phyloP scores from a whole-genome alignment of 768 basidiomycete genomes.

The Crepidotus variabilis region DNA sequence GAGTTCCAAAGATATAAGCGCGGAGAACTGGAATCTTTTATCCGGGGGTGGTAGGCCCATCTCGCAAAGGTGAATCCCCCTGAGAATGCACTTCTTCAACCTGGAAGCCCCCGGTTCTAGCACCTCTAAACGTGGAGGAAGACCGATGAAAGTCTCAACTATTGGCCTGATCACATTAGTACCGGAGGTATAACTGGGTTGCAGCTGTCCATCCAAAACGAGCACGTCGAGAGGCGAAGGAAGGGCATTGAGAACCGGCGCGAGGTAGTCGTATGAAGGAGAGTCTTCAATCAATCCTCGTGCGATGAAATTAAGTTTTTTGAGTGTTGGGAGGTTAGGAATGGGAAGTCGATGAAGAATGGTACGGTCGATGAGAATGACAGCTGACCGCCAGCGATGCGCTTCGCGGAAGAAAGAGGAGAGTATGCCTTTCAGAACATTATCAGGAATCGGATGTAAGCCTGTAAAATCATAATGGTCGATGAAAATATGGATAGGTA shows the following conservation, averaged over 20 bases:
- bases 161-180: background rate
- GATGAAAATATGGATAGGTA: background rate
- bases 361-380: too few species aligned
- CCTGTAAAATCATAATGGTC: background rate
- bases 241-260: background rate
- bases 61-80: background rate
- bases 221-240: background rate
- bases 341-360: too few species aligned
- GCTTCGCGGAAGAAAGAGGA: too few species aligned
- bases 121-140: background rate
- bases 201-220: background rate
- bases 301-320: too few species aligned
- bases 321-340: too few species aligned
- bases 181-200: background rate
- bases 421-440: too few species aligned
- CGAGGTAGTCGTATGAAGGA: background rate
- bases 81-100: background rate
- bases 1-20: background rate
- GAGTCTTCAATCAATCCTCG: too few species aligned
- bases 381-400: too few species aligned
- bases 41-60: background rate
- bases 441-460: too few species aligned
- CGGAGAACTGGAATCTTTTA: background rate
- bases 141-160: background rate
- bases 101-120: background rate